phyloP scores from a whole-genome alignment of 768 basidiomycete species.

The Suillus variegatus region DNA sequence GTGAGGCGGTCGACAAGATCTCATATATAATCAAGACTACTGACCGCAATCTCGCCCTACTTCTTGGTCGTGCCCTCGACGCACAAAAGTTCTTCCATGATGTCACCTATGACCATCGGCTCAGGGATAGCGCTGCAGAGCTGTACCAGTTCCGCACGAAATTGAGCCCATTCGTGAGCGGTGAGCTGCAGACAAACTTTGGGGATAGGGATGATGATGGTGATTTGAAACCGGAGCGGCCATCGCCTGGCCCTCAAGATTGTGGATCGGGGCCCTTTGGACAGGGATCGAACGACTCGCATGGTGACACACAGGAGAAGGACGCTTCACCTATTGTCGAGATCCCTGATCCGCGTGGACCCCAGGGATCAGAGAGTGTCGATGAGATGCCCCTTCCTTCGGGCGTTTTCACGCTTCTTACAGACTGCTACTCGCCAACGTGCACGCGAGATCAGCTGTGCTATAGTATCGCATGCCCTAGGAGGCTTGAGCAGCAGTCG shows the following conservation, averaged over 20 bases:
- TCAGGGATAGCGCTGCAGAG: slow-evolving; percentile 86
- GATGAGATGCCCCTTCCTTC: slow-evolving; percentile 80
- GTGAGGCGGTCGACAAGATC: slow-evolving; percentile 96
- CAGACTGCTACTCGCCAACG: slow-evolving; percentile 97
- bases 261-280: slow-evolving; percentile 28
- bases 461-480: slow-evolving; percentile 95
- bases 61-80: slow-evolving; percentile 94
- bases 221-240: slow-evolving; percentile 25
- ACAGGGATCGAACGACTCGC: slow-evolving; percentile 36
- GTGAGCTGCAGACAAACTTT: slow-evolving; percentile 52
- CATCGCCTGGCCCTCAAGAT: slow-evolving; percentile 15
- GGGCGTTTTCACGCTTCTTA: slow-evolving; percentile 94
- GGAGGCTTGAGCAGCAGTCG: slow-evolving; percentile 92
- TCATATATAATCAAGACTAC: slow-evolving; percentile 98
- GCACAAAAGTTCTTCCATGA: slow-evolving; percentile 99
- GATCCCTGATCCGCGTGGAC: slow-evolving; percentile 19
- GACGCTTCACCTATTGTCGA: slow-evolving; percentile 31
- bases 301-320: slow-evolving; percentile 23
- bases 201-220: slow-evolving; percentile 39
- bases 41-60: slow-evolving; percentile 91
- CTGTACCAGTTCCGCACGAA: slow-evolving; percentile 92
- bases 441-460: slow-evolving; percentile 94
- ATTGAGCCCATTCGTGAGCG: slow-evolving; percentile 83
- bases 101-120: slow-evolving; percentile 96
- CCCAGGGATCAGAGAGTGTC: slow-evolving; percentile 44